Percentiles rank a stretch among this genome's conserved stretches.
phyloP scores from a whole-genome alignment of 495 filamentous ascomycete genomes.

The Penicillium canariense region DNA sequence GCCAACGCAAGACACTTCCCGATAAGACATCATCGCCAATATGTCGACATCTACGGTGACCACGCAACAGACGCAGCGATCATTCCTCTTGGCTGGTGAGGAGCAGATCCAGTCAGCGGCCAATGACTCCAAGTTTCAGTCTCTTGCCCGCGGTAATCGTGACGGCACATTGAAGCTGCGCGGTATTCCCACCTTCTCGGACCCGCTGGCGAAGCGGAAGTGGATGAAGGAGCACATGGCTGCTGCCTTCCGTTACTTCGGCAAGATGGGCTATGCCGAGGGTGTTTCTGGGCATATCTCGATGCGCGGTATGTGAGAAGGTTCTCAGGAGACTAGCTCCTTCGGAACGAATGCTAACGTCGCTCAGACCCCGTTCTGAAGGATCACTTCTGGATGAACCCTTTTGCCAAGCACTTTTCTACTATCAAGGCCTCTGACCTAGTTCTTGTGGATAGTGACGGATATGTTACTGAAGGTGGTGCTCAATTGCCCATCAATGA shows the following conservation, averaged over 20 bases:
- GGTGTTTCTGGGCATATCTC: conserved; percentile 66
- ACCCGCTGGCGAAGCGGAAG: conserved; percentile 57
- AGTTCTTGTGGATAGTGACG: conserved; percentile 49
- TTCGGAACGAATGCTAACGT: not conserved
- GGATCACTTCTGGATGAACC: conserved; percentile 66
- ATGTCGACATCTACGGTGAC: conserved; percentile 26
- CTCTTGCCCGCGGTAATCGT: conserved; percentile 39
- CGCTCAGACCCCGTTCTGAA: conserved; percentile 23
- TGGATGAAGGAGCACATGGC: conserved; percentile 72
- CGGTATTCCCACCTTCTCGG: conserved; percentile 58
- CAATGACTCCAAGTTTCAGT: conserved; percentile 35
- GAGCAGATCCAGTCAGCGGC: conserved; percentile 25
- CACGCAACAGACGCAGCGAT: conserved; percentile 14
- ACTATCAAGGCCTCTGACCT: conserved; percentile 49
- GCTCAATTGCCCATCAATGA: conserved; percentile 54
- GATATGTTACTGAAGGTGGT: conserved; percentile 53
- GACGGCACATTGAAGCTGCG: conserved; percentile 46
- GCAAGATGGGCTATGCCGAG: conserved; percentile 66
- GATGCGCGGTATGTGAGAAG: conserved; percentile 37
- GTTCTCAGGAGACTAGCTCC: too few species aligned
- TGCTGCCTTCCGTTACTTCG: conserved; percentile 70
- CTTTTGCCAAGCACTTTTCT: conserved; percentile 58
- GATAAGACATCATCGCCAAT: conserved; percentile 1
- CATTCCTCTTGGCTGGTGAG: conserved; percentile 22
- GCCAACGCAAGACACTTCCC: not conserved